Evolutionary conservation across 805 yeast genomes (phyloP).

Genomic region (Lipomyces kockii): DNA sequence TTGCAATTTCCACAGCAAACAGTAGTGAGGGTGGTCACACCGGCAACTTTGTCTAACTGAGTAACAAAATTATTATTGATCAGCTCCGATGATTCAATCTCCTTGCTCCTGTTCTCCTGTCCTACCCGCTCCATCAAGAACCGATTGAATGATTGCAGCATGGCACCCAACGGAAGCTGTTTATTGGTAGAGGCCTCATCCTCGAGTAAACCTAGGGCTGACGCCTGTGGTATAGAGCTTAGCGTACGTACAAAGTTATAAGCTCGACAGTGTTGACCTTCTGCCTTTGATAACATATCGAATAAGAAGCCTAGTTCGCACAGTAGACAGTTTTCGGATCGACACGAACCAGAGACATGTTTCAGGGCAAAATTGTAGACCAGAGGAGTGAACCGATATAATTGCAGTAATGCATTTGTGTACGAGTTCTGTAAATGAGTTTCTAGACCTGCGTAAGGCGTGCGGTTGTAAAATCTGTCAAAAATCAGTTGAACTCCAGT

Average conservation of each 20-base stretch:
- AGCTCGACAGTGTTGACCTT: constrained; percentile 78
- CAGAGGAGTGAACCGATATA: constrained; percentile 76
- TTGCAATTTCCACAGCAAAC: constrained; percentile 40
- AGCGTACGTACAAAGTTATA: constrained; percentile 71
- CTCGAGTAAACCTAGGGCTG: constrained; percentile 57
- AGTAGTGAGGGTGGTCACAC: constrained; percentile 33
- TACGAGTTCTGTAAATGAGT: constrained; percentile 79
- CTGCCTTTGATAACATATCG: constrained; percentile 87
- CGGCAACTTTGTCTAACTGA: constrained; percentile 32
- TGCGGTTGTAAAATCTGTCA: constrained; percentile 65
- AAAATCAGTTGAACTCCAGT: neutral
- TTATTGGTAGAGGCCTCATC: constrained; percentile 44
- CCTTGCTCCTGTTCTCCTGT: constrained; percentile 44
- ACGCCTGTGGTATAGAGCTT: constrained; percentile 56
- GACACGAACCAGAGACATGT: constrained; percentile 59
- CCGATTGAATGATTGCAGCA: constrained; percentile 60
- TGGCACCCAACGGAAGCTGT: constrained; percentile 28
- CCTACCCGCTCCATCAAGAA: constrained; percentile 63
- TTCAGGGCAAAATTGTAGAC: constrained; percentile 67
- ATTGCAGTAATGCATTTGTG: constrained; percentile 76
- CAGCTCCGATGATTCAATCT: constrained; percentile 39
- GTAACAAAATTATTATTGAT: neutral
- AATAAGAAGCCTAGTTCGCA: constrained; percentile 86
- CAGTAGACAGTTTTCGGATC: constrained; percentile 55
- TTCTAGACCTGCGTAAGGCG: constrained; percentile 82